A percentile compares a stretch with the other conserved stretches of the same genome.
phyloP scores from a whole-genome alignment of 1,284 basidiomycete species.

The Ustilago cynodontis region DNA sequence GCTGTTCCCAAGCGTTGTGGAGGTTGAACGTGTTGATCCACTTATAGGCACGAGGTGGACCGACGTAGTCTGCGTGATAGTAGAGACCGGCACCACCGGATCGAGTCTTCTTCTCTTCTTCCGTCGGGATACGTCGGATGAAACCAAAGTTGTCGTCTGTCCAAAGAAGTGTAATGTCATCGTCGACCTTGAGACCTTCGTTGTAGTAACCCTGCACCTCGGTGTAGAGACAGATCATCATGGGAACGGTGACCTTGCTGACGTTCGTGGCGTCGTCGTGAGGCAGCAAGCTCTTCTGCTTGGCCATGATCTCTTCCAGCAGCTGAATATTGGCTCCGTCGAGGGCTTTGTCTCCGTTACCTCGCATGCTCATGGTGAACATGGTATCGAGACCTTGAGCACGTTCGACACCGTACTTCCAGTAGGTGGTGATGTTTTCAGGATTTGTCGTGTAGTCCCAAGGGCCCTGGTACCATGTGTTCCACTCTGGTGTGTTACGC shows the following conservation, averaged over 20 bases:
- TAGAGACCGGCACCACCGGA: constrained; percentile 79
- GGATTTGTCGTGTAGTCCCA: constrained; percentile 77
- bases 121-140: constrained; percentile 70
- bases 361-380: constrained; percentile 78
- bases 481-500: constrained; percentile 73
- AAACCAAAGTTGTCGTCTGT: constrained; percentile 71
- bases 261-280: constrained; percentile 70
- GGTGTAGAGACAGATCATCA: constrained; percentile 77
- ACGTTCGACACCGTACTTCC: constrained; percentile 76
- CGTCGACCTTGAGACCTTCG: constrained; percentile 72
- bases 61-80: constrained; percentile 74
- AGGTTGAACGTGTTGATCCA: constrained; percentile 68
- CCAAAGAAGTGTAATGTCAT: constrained; percentile 71
- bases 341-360: constrained; percentile 73
- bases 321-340: constrained; percentile 30
- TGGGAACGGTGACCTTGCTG: constrained; percentile 74
- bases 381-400: constrained; percentile 76
- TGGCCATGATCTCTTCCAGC: constrained; percentile 72
- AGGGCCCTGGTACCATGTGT: constrained; percentile 74
- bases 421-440: constrained; percentile 75
- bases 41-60: constrained; percentile 71
- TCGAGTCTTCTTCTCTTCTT: constrained; percentile 73
- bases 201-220: constrained; percentile 80
- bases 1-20: constrained; percentile 56
- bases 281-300: constrained; percentile 77